These are phyloP conservation scores for Blastocystis sp. DNA, from an alignment of 352 stramenopile species.

Conservation along the genomic window DNA sequence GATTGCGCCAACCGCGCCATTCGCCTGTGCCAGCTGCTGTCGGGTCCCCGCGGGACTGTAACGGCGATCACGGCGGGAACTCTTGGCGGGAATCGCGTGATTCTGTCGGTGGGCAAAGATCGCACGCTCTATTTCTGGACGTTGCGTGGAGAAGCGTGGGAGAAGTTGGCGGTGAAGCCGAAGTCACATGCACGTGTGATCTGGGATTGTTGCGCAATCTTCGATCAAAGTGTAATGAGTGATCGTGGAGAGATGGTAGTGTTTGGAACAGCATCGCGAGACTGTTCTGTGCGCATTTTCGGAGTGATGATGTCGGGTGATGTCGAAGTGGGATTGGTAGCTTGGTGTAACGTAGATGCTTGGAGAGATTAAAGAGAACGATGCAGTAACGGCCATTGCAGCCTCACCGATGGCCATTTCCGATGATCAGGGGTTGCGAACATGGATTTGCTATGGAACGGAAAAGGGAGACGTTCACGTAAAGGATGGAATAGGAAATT, in stretches of 20 bases:
- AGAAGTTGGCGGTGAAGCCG: background rate
- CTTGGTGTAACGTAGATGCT: background rate
- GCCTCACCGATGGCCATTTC: background rate
- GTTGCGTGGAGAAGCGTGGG: background rate
- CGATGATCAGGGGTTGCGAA: background rate
- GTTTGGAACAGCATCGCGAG: background rate
- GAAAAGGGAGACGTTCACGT: background rate
- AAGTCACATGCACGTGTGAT: conserved; percentile 23
- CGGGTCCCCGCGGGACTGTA: conserved; percentile 9
- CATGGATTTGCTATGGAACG: background rate
- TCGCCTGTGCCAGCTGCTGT: background rate
- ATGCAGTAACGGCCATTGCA: background rate
- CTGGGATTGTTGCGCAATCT: background rate
- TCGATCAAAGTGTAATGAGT: background rate
- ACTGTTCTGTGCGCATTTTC: background rate
- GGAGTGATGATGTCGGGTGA: background rate
- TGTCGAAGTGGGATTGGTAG: background rate
- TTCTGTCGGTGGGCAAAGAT: conserved; percentile 36
- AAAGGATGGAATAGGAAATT: background rate
- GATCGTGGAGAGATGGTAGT: background rate
- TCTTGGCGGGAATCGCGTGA: background rate
- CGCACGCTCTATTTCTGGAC: background rate
- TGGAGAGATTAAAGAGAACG: background rate
- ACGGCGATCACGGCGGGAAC: background rate
- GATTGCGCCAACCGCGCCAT: background rate